Percentiles rank a stretch among this genome's conserved stretches.
Conservation (phyloP, 495 filamentous ascomycete species). For the Diplogelasinospora grovesii region DNA sequence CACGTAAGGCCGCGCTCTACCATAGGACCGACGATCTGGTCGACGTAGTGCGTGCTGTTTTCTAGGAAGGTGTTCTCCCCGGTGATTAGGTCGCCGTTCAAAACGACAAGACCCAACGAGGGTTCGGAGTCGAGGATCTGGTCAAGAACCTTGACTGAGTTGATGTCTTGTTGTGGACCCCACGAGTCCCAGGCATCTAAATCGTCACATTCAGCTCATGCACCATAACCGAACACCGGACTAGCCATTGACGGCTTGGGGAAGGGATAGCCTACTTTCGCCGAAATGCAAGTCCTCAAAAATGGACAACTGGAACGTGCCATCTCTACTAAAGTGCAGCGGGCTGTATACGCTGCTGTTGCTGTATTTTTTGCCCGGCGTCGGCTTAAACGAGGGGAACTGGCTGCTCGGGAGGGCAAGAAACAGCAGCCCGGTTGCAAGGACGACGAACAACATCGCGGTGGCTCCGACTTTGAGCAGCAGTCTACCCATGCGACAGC, state of each 20-base stretch:
- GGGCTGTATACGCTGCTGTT: conserved; percentile 10
- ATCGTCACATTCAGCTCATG: not conserved
- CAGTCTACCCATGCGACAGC: no score
- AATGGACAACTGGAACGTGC: conserved; percentile 46
- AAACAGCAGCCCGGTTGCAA: not conserved
- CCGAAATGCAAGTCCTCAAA: conserved; percentile 67
- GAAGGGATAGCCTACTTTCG: conserved; percentile 40
- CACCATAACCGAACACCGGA: no score
- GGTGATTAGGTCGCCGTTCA: conserved; percentile 71
- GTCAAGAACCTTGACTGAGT: conserved; percentile 53
- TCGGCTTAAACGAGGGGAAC: not conserved
- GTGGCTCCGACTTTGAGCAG: not conserved
- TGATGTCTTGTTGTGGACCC: conserved; percentile 55
- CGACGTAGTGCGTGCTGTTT: conserved; percentile 54
- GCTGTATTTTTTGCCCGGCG: not conserved
- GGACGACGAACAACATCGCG: not conserved
- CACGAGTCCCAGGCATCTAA: conserved; percentile 45
- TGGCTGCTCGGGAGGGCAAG: not conserved
- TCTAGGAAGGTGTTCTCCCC: conserved; percentile 55
- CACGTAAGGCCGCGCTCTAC: conserved; percentile 47
- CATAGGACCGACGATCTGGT: conserved; percentile 54
- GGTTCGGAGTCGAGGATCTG: conserved; percentile 52
- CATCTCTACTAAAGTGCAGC: conserved; percentile 33
- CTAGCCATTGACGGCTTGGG: not conserved
- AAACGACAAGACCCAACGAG: conserved; percentile 50